A percentile compares a stretch with the other conserved stretches of the same genome.
These are phyloP conservation scores for Aureobasidium melanogenum DNA, from an alignment of 2,329 filamentous ascomycete species.

Conservation along the genomic window DNA sequence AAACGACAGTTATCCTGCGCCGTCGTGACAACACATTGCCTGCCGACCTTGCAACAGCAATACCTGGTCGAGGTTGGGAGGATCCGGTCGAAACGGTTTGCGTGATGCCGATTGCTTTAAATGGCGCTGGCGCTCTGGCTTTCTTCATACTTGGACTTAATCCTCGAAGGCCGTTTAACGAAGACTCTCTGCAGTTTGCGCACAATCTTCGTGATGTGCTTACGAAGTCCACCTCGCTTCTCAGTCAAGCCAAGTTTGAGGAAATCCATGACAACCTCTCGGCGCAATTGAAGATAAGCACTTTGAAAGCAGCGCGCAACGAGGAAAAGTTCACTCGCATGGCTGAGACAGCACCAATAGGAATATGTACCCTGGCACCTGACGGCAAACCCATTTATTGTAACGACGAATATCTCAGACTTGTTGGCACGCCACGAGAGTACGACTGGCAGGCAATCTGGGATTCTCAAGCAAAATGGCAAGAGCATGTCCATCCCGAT, in stretches of 20 bases:
- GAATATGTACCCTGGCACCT: constrained; percentile 31
- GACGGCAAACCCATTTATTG: constrained; percentile 30
- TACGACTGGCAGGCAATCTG: constrained; percentile 13
- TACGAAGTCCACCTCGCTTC: constrained; percentile 30
- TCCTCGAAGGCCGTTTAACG: constrained; percentile 29
- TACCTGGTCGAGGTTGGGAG: constrained; percentile 10
- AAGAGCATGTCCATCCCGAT: constrained; percentile 18
- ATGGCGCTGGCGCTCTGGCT: constrained; percentile 27
- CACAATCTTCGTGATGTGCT: constrained; percentile 29
- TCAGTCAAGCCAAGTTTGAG: constrained; percentile 28
- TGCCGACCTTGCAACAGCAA: not conserved
- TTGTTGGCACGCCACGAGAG: constrained; percentile 22
- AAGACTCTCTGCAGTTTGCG: constrained; percentile 31
- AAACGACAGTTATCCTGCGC: constrained; percentile 5
- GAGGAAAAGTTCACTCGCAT: constrained; percentile 33
- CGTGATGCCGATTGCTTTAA: constrained; percentile 19
- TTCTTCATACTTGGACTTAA: constrained; percentile 33
- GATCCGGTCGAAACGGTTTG: constrained; percentile 8
- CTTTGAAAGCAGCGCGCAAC: constrained; percentile 24
- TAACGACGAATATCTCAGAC: constrained; percentile 32
- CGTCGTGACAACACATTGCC: constrained; percentile 9
- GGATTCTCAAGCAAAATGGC: constrained; percentile 22
- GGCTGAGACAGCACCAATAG: constrained; percentile 31
- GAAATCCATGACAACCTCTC: constrained; percentile 30
- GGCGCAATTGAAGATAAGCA: constrained; percentile 25